These are phyloP conservation scores for Dissoconium aciculare DNA, from an alignment of 2,329 filamentous ascomycete species.

Conservation along the genomic window DNA sequence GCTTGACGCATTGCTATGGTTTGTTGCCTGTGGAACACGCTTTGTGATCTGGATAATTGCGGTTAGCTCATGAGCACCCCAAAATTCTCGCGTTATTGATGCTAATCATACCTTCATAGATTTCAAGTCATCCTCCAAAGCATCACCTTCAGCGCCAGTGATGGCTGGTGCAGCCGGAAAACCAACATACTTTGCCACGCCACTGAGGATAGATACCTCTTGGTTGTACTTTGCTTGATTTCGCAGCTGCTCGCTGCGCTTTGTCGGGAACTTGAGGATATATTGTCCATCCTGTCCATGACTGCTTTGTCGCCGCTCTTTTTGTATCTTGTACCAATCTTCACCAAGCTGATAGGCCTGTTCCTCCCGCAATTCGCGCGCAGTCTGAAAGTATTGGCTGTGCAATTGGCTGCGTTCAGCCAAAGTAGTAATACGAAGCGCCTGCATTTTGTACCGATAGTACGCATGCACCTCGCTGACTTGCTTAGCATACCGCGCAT, in stretches of 20 bases:
- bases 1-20: too few relatives aligned
- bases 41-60: slow-evolving; percentile 14
- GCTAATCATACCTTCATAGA: slow-evolving; percentile 65
- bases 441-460: slow-evolving; percentile 56
- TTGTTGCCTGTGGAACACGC: slow-evolving; percentile 12
- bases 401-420: slow-evolving; percentile 75
- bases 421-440: slow-evolving; percentile 58
- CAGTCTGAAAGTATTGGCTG: slow-evolving; percentile 76
- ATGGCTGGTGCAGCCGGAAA: slow-evolving; percentile 92
- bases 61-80: slow-evolving; percentile 46
- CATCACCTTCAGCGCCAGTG: slow-evolving; percentile 51
- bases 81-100: slow-evolving; percentile 68
- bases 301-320: slow-evolving; percentile 64
- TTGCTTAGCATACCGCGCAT: slow-evolving; percentile 68
- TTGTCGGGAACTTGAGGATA: slow-evolving; percentile 63
- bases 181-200: slow-evolving; percentile 85
- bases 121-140: slow-evolving; percentile 75
- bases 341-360: slow-evolving; percentile 68
- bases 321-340: slow-evolving; percentile 85
- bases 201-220: slow-evolving; percentile 81
- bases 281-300: slow-evolving; percentile 70
- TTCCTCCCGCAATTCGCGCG: slow-evolving; percentile 68
- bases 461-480: slow-evolving; percentile 60
- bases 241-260: slow-evolving; percentile 59
- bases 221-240: slow-evolving; percentile 88